Evolutionary conservation across 495 filamentous ascomycete genomes (phyloP).

Genomic region (Hypoxylon fuscum): DNA sequence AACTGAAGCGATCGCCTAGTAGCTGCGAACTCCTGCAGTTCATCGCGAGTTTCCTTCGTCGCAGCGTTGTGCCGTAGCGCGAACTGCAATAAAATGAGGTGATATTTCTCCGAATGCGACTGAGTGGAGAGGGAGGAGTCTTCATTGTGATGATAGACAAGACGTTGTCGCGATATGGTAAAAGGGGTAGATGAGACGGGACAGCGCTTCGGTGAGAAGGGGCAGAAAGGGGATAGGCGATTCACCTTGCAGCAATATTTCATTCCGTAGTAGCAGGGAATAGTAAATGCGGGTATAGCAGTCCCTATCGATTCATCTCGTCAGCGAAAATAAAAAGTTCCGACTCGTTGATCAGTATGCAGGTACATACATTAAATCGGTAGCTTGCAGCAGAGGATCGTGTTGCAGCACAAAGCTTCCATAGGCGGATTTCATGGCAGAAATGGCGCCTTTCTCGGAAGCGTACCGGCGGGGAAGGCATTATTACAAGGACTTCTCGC

Average conservation of each 20-base stretch:
- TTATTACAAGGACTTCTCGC: slow-evolving; percentile 26
- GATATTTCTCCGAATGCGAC: slow-evolving; percentile 37
- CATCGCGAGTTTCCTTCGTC: slow-evolving; percentile 15
- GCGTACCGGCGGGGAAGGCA: slow-evolving; percentile 21
- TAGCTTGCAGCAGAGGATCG: slow-evolving; percentile 30
- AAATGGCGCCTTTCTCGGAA: slow-evolving; percentile 27
- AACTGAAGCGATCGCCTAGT: slow-evolving; percentile 15
- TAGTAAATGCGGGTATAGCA: slow-evolving; percentile 9
- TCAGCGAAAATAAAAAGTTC: slow-evolving; percentile 12
- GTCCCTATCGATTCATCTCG: slow-evolving; percentile 4
- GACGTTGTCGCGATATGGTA: slow-evolving; percentile 23
- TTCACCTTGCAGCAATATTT: slow-evolving; percentile 38
- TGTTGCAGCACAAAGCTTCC: slow-evolving; percentile 15
- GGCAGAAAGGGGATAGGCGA: slow-evolving; percentile 29
- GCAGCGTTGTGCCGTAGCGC: slow-evolving; percentile 8
- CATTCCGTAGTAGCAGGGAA: slow-evolving; percentile 18
- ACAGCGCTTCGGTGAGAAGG: slow-evolving; percentile 15
- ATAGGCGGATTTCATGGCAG: slow-evolving; percentile 29
- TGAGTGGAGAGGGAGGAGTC: slow-evolving; percentile 25
- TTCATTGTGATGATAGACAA: slow-evolving; percentile 28
- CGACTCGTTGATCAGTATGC: slow-evolving; percentile 21
- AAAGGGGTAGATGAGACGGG: slow-evolving; percentile 29
- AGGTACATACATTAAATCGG: slow-evolving; percentile 19
- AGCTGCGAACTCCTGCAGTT: slow-evolving; percentile 23
- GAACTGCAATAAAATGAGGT: slow-evolving; percentile 29